phyloP scores from a whole-genome alignment of 179 eudicot species.

The Actinidia chinensis region DNA sequence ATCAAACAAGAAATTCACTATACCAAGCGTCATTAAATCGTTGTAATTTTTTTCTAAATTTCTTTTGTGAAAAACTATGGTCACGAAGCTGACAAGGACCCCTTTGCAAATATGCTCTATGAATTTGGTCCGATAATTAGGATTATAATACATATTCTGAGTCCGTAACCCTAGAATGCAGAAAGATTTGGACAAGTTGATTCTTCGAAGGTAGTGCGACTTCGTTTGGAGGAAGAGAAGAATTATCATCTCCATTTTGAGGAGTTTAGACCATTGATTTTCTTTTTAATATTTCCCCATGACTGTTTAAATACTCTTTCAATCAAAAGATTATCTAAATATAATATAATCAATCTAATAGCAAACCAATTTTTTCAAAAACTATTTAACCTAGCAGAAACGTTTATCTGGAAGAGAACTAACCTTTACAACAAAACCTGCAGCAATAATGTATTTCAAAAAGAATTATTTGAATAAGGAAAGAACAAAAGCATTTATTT shows the following conservation, averaged over 20 bases:
- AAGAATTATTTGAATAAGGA: no score
- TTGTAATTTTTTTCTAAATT: not conserved
- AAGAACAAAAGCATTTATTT: no score
- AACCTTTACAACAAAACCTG: no score
- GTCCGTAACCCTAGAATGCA: not conserved
- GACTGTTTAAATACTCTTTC: not conserved
- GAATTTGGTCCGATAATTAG: not conserved
- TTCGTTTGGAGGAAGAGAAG: not conserved
- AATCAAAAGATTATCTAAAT: no score
- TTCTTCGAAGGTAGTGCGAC: not conserved
- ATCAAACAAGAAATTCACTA: no score
- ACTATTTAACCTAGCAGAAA: no score
- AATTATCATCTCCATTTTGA: not conserved
- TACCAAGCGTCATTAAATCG: not conserved
- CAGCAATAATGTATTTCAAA: no score
- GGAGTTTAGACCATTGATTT: not conserved
- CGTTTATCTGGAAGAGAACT: no score
- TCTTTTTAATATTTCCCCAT: not conserved
- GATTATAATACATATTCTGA: not conserved
- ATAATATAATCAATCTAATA: no score
- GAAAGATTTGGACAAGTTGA: not conserved
- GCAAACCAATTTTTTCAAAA: no score
- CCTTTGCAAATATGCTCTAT: not conserved
- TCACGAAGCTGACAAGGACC: not conserved
- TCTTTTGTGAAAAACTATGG: not conserved